Conservation (phyloP, 73 alveolate species). For the Symbiodinium natans region DNA sequence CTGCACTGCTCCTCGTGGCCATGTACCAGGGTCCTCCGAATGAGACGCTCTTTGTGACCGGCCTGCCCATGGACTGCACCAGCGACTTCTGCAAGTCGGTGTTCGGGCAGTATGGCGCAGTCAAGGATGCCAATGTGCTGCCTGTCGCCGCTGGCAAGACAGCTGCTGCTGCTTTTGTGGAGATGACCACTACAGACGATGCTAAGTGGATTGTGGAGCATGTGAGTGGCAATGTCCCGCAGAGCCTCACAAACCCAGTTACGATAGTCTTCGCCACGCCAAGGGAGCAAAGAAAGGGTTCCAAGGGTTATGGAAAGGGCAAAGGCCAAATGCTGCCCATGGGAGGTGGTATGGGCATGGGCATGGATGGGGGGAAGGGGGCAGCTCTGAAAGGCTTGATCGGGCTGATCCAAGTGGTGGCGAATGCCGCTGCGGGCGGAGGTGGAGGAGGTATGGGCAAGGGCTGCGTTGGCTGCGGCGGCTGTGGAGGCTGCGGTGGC, state of each 20-base stretch:
- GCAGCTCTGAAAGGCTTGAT: no score
- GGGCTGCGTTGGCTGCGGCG: neutral
- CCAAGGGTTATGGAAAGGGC: conserved; percentile 20
- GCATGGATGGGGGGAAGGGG: conserved; percentile 13
- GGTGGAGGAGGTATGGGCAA: conserved; percentile 29
- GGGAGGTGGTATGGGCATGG: neutral
- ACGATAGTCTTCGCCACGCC: conserved; percentile 73
- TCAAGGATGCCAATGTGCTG: conserved; percentile 42
- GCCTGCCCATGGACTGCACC: conserved; percentile 45
- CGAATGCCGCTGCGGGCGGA: conserved; percentile 15
- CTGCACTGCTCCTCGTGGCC: no score
- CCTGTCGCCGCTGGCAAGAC: conserved; percentile 62
- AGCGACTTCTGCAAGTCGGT: neutral
- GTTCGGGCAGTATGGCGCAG: conserved; percentile 29
- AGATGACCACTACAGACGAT: conserved; percentile 48
- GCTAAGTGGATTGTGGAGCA: conserved; percentile 91
- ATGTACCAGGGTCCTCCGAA: conserved; percentile 45
- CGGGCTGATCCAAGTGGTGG: conserved; percentile 70
- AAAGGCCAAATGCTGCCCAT: neutral
- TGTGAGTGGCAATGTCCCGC: conserved; percentile 83
- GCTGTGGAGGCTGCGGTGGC: neutral
- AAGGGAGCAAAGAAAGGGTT: conserved; percentile 35
- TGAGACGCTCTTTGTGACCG: conserved; percentile 65
- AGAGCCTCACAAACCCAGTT: conserved; percentile 43
- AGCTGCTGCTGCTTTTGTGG: conserved; percentile 68